A percentile compares a stretch with the other conserved stretches of the same genome.
These are phyloP conservation scores for Daedaleopsis nitida DNA, from an alignment of 768 basidiomycete species.

Conservation along the genomic window DNA sequence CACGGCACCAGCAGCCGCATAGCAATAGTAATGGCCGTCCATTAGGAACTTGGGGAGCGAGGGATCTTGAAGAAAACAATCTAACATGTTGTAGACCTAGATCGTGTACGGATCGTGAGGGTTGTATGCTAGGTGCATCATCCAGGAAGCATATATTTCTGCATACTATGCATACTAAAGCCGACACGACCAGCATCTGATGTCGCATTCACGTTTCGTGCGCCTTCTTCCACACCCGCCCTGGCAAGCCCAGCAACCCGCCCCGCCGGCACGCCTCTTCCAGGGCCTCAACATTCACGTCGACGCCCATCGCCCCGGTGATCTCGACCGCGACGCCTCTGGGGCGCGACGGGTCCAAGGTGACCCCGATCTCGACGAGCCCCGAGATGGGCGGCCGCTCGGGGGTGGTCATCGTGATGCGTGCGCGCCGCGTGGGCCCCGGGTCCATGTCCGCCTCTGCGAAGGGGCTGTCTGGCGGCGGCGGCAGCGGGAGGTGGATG, in stretches of 20 bases:
- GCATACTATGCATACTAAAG: too few species aligned
- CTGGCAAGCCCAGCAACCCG: conserved; percentile 67
- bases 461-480: conserved; percentile 36
- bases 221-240: conserved; percentile 54
- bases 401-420: conserved; percentile 67
- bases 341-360: conserved; percentile 57
- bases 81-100: conserved; percentile 17
- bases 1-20: not conserved
- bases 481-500: conserved; percentile 54
- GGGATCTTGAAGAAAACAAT: conserved; percentile 5
- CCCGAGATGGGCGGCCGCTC: conserved; percentile 66
- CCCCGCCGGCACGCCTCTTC: conserved; percentile 77
- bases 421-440: conserved; percentile 37
- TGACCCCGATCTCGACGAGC: conserved; percentile 63
- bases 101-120: not conserved
- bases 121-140: not conserved
- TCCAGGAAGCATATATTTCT: not conserved
- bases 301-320: conserved; percentile 53
- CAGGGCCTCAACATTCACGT: conserved; percentile 49
- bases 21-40: not conserved
- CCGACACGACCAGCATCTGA: not conserved
- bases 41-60: not conserved
- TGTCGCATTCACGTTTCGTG: conserved; percentile 7
- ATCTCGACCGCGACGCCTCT: conserved; percentile 61
- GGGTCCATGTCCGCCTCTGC: conserved; percentile 41